A percentile compares a stretch with the other conserved stretches of the same genome.
Evolutionary conservation across 2,329 filamentous ascomycete species (phyloP).

Genomic region (Ambrosiella beaveri): DNA sequence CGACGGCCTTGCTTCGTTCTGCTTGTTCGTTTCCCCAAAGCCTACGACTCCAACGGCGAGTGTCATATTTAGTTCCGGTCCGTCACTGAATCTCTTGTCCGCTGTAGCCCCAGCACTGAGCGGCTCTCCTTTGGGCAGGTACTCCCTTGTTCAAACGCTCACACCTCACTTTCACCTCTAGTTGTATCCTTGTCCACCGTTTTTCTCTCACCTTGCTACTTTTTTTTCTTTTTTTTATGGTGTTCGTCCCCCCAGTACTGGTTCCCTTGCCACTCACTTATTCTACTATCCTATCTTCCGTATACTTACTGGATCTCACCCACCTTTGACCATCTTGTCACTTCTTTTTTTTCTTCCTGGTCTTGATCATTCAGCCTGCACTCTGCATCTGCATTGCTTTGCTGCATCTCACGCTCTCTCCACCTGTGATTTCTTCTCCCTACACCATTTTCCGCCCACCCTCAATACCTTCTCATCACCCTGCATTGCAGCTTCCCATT

Average conservation of each 20-base stretch:
- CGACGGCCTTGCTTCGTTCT: background rate
- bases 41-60: background rate
- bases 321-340: constrained; percentile 2
- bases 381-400: background rate
- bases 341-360: background rate
- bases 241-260: background rate
- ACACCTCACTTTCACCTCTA: background rate
- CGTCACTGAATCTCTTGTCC: too few species aligned
- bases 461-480: background rate
- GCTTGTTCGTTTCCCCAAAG: background rate
- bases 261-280: constrained; percentile 1
- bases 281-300: constrained; percentile 2
- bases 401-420: constrained; percentile 1
- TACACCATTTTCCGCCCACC: constrained; percentile 5
- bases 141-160: background rate
- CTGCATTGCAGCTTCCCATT: constrained; percentile 10
- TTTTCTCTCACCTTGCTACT: background rate
- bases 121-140: background rate
- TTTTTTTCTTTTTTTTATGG: background rate
- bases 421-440: constrained; percentile 3
- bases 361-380: background rate
- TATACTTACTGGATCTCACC: constrained; percentile 11
- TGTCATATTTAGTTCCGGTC: background rate
- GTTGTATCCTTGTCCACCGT: background rate
- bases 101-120: background rate